Base-by-base conservation (phyloP, 495 filamentous ascomycete species). In the Entonaema liquescens region DNA sequence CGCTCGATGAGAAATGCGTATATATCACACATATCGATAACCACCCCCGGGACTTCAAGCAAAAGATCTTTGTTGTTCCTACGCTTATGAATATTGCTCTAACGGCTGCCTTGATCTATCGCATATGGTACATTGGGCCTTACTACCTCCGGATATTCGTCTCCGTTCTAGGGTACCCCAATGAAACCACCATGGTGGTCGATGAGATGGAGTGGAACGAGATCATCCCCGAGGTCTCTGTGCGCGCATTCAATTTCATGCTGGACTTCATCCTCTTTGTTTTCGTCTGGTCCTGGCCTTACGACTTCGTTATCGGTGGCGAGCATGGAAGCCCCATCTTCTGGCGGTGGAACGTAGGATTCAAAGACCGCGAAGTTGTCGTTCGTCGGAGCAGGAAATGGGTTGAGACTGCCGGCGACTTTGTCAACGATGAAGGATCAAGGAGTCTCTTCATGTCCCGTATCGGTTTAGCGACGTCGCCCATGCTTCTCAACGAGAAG, bases 21-120 rank as follows among this genome's bases (percentile, higher is more conserved):
- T 95, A 97, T 84, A 87, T 97, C 68, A 83, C 88, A 26, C 91
- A 94, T 82, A 81, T 95, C 81, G 93, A 97, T 83, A 81, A 73
- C 38, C 87, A 89, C 44, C 86, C 85, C 0, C 70, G 68, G 25
- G 81, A 82, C 29, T 86, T 91, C 83, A 97, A 96, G 80, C 84
- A 84, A 65, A 89, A 91, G 70, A 87, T 93, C 76, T 97, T 95
- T 82, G 49, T 84, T 42, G 87, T 95, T 3, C 92, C 93, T 44
- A 80, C 89, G 52, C 67, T 88, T 19, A 86, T 94, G 78, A 96
- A 96, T 79, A 49, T 89, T 47, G 75, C 79, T 62, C 84, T 96
- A 59, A 77, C 81, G 23, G 71, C 80, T 5, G 74, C 90, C 7
- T 85, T 95, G 72, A 73, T 83, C 47, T 88, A 84, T 75, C 88